These are phyloP conservation scores for Trichoderma pleuroti DNA, from an alignment of 2,329 filamentous ascomycete species.

Conservation along the genomic window DNA sequence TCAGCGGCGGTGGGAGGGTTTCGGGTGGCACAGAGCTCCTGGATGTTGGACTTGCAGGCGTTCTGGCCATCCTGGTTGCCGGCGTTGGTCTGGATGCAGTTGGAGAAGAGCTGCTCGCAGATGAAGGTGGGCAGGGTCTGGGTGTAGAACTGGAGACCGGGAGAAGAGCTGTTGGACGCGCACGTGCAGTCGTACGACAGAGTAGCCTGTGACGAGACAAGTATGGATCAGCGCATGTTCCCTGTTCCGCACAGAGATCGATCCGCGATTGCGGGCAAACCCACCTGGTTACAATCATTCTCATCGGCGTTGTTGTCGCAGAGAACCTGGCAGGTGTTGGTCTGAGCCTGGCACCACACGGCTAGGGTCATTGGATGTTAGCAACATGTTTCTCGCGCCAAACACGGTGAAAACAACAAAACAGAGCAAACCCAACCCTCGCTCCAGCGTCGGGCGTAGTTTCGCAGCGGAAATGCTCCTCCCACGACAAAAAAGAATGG, in stretches of 20 bases:
- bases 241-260: conserved; percentile 5
- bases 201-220: conserved; percentile 32
- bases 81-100: conserved; percentile 45
- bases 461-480: not conserved
- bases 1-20: conserved; percentile 35
- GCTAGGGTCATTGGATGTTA: conserved; percentile 33
- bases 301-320: conserved; percentile 38
- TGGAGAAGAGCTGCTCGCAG: conserved; percentile 46
- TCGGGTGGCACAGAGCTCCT: conserved; percentile 43
- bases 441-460: not conserved
- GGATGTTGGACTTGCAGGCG: conserved; percentile 47
- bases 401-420: not conserved
- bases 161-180: conserved; percentile 44
- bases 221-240: conserved; percentile 17
- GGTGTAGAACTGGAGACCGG: conserved; percentile 51
- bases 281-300: conserved; percentile 48
- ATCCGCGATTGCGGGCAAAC: conserved; percentile 24
- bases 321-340: conserved; percentile 47
- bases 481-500: conserved; percentile 3
- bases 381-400: not conserved
- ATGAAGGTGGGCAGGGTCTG: conserved; percentile 53
- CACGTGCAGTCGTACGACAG: conserved; percentile 50
- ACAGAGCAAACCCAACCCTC: not conserved
- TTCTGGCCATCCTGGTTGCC: conserved; percentile 42
- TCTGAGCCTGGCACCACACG: conserved; percentile 50